phyloP scores from a whole-genome alignment of 176 grass and related monocot species.

The Triticum urartu region DNA sequence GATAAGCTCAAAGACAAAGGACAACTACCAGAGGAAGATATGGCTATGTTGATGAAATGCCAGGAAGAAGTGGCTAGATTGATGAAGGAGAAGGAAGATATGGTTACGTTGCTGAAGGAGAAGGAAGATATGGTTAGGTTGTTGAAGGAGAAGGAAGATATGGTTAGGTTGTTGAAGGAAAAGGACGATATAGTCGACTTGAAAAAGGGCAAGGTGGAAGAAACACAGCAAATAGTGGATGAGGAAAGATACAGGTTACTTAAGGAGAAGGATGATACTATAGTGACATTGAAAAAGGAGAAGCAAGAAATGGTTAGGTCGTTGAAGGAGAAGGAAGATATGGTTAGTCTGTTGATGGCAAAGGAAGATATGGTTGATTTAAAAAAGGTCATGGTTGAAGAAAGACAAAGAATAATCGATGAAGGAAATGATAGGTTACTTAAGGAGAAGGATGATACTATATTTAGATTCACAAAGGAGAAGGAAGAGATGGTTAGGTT shows the following conservation, averaged over 20 bases:
- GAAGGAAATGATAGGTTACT: constrained; percentile 54
- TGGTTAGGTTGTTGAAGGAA: constrained; percentile 46
- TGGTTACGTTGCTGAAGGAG: constrained; percentile 40
- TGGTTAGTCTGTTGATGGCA: constrained; percentile 57
- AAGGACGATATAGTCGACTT: constrained; percentile 45
- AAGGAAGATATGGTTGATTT: constrained; percentile 40
- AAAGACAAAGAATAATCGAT: constrained; percentile 3
- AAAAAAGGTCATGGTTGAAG: constrained; percentile 30
- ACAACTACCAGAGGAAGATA: constrained; percentile 30
- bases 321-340: constrained; percentile 54
- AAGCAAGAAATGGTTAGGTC: constrained; percentile 44
- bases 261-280: constrained; percentile 49
- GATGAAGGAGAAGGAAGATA: constrained; percentile 49
- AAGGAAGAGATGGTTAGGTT: constrained; percentile 33
- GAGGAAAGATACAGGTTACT: constrained; percentile 23
- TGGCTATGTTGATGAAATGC: constrained; percentile 35
- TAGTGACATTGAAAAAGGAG: constrained; percentile 37
- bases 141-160: constrained; percentile 86
- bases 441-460: constrained; percentile 62
- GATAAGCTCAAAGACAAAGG: constrained; percentile 27
- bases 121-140: constrained; percentile 67
- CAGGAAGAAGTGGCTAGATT: constrained; percentile 46
- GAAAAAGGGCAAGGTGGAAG: constrained; percentile 5
- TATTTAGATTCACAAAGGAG: constrained; percentile 37
- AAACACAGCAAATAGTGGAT: constrained; percentile 13